A percentile compares a stretch with the other conserved stretches of the same genome.
Conservation (phyloP, 1,284 basidiomycete species). For the Ceratobasidium sp. region DNA sequence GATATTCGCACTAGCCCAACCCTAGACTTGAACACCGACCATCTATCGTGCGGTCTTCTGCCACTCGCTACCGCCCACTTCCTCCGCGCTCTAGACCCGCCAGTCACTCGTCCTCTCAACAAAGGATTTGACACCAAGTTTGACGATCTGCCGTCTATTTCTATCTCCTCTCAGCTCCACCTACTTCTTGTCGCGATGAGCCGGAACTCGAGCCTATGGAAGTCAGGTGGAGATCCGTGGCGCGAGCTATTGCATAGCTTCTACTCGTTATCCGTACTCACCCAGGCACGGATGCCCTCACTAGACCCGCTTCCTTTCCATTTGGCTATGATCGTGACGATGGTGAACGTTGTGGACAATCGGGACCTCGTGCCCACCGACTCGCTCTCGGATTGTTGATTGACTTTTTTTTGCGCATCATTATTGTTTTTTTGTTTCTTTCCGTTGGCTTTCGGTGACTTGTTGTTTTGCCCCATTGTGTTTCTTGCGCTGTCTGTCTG, state of each 20-base stretch:
- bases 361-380: slow-evolving; percentile 37
- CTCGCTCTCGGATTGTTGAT: slow-evolving; percentile 9
- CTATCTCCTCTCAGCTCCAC: slow-evolving; percentile 33
- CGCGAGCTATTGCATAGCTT: slow-evolving; percentile 45
- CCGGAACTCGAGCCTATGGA: slow-evolving; percentile 43
- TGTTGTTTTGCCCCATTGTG: slow-evolving; percentile 8
- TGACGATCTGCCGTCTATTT: slow-evolving; percentile 13
- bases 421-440: background rate
- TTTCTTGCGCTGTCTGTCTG: background rate
- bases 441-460: slow-evolving; percentile 22
- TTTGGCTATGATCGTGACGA: slow-evolving; percentile 30
- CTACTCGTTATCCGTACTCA: slow-evolving; percentile 29
- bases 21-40: slow-evolving; percentile 53
- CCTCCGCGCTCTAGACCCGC: slow-evolving; percentile 62
- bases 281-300: slow-evolving; percentile 23
- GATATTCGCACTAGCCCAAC: slow-evolving; percentile 43
- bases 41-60: slow-evolving; percentile 61
- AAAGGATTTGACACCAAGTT: background rate
- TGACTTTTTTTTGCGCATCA: background rate
- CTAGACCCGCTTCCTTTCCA: slow-evolving; percentile 37
- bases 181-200: slow-evolving; percentile 27
- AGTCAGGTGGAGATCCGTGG: slow-evolving; percentile 44
- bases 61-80: slow-evolving; percentile 71
- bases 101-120: slow-evolving; percentile 53
- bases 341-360: slow-evolving; percentile 33